Conservation (phyloP, 2,329 filamentous ascomycete genomes). For the Aspergillus udagawae region DNA sequence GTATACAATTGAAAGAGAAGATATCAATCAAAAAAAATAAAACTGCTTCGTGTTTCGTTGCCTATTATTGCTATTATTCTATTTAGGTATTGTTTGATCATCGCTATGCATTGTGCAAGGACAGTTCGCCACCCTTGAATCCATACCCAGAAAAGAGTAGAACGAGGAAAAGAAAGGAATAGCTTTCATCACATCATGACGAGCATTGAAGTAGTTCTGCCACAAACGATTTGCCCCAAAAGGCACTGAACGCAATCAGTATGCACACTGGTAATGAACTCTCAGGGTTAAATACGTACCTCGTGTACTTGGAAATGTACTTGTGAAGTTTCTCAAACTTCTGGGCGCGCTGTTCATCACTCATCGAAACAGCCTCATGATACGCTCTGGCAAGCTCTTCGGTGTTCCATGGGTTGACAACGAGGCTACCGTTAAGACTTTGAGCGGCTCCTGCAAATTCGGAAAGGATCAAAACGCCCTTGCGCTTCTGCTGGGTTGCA, state of each 20-base stretch:
- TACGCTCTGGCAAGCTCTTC: constrained; percentile 91
- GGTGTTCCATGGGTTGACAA: constrained; percentile 98
- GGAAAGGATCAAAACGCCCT: constrained; percentile 90
- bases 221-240: not conserved
- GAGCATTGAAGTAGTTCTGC: not conserved
- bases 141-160: not conserved
- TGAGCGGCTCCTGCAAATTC: constrained; percentile 96
- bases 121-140: not conserved
- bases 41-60: constrained; percentile 7
- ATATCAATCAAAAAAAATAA: not conserved
- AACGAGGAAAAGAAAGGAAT: not conserved
- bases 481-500: constrained; percentile 81
- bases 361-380: constrained; percentile 96
- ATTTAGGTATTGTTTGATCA: not conserved
- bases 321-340: constrained; percentile 91
- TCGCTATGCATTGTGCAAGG: not conserved
- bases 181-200: not conserved
- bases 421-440: constrained; percentile 85
- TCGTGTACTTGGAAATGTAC: constrained; percentile 97
- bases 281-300: constrained; percentile 38
- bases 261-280: not conserved
- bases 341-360: constrained; percentile 74
- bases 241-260: constrained; percentile 56
- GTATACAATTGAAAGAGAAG: not conserved
- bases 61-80: not conserved